These are phyloP conservation scores for Strigomonas culicis DNA, from an alignment of 208 protist genomes.

Conservation along the genomic window DNA sequence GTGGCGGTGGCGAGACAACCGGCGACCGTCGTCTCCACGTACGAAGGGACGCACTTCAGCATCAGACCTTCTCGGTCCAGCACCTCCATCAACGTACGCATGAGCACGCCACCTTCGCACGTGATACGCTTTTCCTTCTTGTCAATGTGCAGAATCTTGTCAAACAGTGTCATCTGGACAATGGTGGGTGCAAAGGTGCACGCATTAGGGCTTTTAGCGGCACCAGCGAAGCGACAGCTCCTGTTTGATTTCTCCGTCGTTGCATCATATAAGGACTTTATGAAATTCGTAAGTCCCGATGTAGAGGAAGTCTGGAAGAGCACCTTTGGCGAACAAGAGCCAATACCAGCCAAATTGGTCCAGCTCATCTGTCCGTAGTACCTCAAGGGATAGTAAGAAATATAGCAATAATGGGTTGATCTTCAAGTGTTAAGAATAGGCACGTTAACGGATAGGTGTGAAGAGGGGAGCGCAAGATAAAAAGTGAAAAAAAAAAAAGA, in stretches of 20 bases:
- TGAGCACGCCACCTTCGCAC: constrained; percentile 44
- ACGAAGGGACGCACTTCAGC: constrained; percentile 66
- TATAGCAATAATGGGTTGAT: too few species aligned
- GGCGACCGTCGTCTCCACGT: constrained; percentile 53
- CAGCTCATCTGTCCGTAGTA: constrained; percentile 16
- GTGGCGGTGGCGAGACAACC: constrained; percentile 59
- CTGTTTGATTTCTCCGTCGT: too few species aligned
- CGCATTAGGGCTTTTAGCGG: constrained; percentile 54
- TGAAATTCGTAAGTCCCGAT: constrained; percentile 21
- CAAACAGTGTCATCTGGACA: constrained; percentile 50
- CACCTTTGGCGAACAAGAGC: constrained; percentile 29
- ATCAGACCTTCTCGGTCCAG: constrained; percentile 45
- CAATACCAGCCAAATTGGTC: constrained; percentile 65
- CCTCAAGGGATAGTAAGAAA: constrained; percentile 11
- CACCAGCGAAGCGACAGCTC: constrained; percentile 51
- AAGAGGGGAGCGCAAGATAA: constrained; percentile 3
- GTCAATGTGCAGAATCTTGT: constrained; percentile 50
- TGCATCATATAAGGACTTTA: constrained; percentile 23
- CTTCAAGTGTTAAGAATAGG: too few species aligned
- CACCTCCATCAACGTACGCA: constrained; percentile 44
- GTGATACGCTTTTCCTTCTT: constrained; percentile 24
- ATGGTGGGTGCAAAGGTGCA: constrained; percentile 46
- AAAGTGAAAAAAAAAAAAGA: constrained; percentile 13
- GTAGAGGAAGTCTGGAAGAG: constrained; percentile 44
- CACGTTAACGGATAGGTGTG: constrained; percentile 2